These are phyloP conservation scores for Diatrype stigma DNA, from an alignment of 2,329 filamentous ascomycete genomes.

Conservation along the genomic window DNA sequence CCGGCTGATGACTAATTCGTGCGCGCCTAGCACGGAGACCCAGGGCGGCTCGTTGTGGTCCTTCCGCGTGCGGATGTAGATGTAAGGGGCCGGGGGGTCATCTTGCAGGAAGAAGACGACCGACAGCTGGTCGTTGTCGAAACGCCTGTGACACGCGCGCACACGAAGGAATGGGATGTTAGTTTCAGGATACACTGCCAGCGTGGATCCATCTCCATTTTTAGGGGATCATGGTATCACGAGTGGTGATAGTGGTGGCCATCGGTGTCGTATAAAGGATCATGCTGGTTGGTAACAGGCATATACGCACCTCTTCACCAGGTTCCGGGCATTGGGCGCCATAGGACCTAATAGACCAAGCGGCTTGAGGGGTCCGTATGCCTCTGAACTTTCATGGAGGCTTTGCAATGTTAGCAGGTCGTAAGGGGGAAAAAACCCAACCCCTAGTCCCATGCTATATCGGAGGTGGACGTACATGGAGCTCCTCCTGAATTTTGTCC, in stretches of 20 bases:
- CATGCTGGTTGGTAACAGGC: not conserved
- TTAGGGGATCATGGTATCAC: too few relatives aligned
- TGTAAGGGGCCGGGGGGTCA: constrained; percentile 38
- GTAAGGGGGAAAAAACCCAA: not conserved
- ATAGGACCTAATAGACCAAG: constrained; percentile 39
- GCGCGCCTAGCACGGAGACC: constrained; percentile 48
- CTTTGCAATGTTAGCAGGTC: constrained; percentile 1
- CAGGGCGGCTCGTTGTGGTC: constrained; percentile 32
- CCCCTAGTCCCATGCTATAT: not conserved
- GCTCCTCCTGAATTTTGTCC: constrained; percentile 44
- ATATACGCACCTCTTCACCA: constrained; percentile 50
- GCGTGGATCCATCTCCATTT: too few relatives aligned
- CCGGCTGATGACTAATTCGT: constrained; percentile 51
- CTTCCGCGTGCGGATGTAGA: constrained; percentile 43
- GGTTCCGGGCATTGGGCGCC: constrained; percentile 42
- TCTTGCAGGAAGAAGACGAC: constrained; percentile 48
- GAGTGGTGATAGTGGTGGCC: too few relatives aligned
- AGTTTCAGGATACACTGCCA: too few relatives aligned
- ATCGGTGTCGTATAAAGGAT: too few relatives aligned
- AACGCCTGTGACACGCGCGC: too few relatives aligned
- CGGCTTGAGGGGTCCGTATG: constrained; percentile 26
- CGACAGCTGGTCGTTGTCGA: constrained; percentile 52
- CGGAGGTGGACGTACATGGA: constrained; percentile 25
- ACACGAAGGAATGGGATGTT: too few relatives aligned
- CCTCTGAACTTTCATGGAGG: constrained; percentile 16